Evolutionary conservation across 1,284 basidiomycete species (phyloP).

Genomic region (Tilletia horrida): DNA sequence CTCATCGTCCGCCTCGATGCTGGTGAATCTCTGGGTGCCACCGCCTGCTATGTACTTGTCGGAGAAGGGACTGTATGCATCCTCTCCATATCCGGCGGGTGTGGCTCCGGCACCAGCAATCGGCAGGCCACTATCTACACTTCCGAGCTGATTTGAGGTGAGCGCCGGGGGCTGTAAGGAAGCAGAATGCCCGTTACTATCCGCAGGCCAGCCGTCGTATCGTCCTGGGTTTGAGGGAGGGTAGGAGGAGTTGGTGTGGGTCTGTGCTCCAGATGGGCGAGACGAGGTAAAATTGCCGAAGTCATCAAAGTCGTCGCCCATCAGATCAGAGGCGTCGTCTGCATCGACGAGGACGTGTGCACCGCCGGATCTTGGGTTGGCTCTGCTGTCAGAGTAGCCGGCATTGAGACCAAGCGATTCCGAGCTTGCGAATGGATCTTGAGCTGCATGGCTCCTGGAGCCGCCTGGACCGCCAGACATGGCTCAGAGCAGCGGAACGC

Average conservation of each 20-base stretch:
- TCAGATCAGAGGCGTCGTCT: slow-evolving; percentile 45
- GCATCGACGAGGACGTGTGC: slow-evolving; percentile 48
- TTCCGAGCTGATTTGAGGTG: slow-evolving; percentile 27
- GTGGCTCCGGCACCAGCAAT: slow-evolving; percentile 33
- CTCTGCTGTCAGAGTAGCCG: background rate
- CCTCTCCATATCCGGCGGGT: slow-evolving; percentile 34
- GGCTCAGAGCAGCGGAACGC: background rate
- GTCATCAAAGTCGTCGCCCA: slow-evolving; percentile 41
- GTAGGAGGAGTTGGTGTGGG: slow-evolving; percentile 21
- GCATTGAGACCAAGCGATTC: slow-evolving; percentile 7
- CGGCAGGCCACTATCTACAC: slow-evolving; percentile 39
- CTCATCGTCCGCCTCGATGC: slow-evolving; percentile 53
- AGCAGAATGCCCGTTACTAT: background rate
- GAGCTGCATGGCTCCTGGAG: background rate
- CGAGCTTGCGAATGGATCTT: slow-evolving; percentile 12
- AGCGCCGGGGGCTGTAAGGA: slow-evolving; percentile 25
- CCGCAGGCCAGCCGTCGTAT: slow-evolving; percentile 30
- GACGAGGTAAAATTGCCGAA: slow-evolving; percentile 24
- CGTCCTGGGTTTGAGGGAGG: slow-evolving; percentile 29
- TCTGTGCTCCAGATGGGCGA: slow-evolving; percentile 10
- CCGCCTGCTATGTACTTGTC: slow-evolving; percentile 37
- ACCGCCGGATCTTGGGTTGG: background rate
- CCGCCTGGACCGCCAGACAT: background rate
- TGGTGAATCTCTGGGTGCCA: slow-evolving; percentile 30
- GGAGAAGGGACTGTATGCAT: slow-evolving; percentile 35